These are phyloP conservation scores for Lodderomyces orthopsilosis DNA, from an alignment of 1,139 yeast species.

Conservation along the genomic window DNA sequence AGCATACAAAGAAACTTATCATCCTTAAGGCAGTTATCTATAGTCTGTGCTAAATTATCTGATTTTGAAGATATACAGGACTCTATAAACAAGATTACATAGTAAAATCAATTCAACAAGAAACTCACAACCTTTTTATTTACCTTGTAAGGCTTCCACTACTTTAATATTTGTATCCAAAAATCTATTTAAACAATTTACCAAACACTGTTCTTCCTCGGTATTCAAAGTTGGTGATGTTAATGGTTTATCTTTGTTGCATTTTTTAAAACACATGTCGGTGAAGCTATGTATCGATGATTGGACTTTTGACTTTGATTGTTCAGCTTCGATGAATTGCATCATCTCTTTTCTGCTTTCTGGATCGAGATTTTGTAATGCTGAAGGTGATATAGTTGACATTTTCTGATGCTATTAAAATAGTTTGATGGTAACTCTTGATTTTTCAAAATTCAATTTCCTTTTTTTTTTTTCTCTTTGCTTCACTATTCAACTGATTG, in stretches of 20 bases:
- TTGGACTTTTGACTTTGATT: conserved; percentile 85
- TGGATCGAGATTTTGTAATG: conserved; percentile 66
- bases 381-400: conserved; percentile 61
- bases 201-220: conserved; percentile 69
- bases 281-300: conserved; percentile 83
- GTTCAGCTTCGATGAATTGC: conserved; percentile 76
- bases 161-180: conserved; percentile 85
- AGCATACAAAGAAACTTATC: conserved; percentile 9
- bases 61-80: conserved; percentile 9
- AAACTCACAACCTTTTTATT: conserved; percentile 20
- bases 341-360: conserved; percentile 70
- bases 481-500: background rate
- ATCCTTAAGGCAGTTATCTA: conserved; percentile 6
- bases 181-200: conserved; percentile 80
- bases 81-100: conserved; percentile 2
- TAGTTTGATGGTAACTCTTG: conserved; percentile 2
- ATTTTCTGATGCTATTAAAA: too few species aligned
- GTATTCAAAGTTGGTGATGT: conserved; percentile 50
- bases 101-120: too few species aligned
- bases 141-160: conserved; percentile 54
- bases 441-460: conserved; percentile 4
- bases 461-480: conserved; percentile 1
- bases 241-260: conserved; percentile 54
- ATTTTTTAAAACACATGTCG: conserved; percentile 86
- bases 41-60: conserved; percentile 5